phyloP scores from a whole-genome alignment of 768 basidiomycete genomes.

The Gymnopilus junonius region DNA sequence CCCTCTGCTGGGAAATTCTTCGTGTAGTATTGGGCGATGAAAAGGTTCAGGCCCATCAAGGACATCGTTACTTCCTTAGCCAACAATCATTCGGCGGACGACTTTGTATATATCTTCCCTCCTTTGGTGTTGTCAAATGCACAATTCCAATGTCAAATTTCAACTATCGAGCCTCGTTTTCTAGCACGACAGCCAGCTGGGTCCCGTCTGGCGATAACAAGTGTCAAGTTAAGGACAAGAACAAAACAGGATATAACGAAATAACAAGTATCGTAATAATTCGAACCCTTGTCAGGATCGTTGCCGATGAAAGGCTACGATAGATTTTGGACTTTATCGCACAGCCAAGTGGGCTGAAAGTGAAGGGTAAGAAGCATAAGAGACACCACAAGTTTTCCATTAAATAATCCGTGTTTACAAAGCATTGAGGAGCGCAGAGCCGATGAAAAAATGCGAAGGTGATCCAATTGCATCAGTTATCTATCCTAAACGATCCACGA shows the following conservation, averaged over 20 bases:
- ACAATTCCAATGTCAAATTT: constrained; percentile 30
- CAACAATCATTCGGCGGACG: constrained; percentile 28
- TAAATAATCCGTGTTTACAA: not conserved
- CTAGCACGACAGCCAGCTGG: constrained; percentile 31
- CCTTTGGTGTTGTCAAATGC: constrained; percentile 30
- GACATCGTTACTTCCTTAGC: constrained; percentile 11
- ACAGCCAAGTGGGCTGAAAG: too few species aligned
- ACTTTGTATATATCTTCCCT: constrained; percentile 30
- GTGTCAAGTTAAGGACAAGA: constrained; percentile 22
- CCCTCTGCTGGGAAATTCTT: too few species aligned
- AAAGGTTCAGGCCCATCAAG: constrained; percentile 13
- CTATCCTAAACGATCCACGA: constrained; percentile 55
- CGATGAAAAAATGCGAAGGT: not conserved
- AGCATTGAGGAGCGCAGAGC: not conserved
- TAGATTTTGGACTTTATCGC: too few species aligned
- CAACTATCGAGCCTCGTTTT: constrained; percentile 30
- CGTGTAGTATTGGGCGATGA: constrained; percentile 8
- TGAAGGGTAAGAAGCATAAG: too few species aligned
- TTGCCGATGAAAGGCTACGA: too few species aligned
- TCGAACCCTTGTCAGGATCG: too few species aligned
- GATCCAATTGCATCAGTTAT: constrained; percentile 27
- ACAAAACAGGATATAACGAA: constrained; percentile 25
- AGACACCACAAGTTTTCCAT: not conserved
- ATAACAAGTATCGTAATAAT: constrained; percentile 34
- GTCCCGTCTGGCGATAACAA: constrained; percentile 31